phyloP scores from a whole-genome alignment of 1,139 yeast species.

The Geotrichum armillariae region DNA sequence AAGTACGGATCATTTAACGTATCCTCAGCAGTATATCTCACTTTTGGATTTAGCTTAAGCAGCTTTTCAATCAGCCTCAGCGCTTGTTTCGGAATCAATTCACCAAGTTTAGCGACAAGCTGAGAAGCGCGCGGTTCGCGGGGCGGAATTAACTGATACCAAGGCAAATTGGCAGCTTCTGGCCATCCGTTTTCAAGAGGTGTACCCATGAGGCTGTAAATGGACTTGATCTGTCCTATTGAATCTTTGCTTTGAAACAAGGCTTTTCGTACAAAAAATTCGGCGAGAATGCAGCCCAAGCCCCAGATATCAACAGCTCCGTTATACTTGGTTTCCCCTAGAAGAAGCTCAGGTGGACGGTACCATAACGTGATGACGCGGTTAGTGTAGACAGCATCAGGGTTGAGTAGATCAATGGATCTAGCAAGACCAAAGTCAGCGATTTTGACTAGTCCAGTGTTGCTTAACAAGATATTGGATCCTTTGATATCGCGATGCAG shows the following conservation, averaged over 20 bases:
- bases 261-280: slow-evolving; percentile 72
- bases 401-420: slow-evolving; percentile 34
- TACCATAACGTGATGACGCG: slow-evolving; percentile 96
- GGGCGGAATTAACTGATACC: slow-evolving; percentile 87
- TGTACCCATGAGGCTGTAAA: slow-evolving; percentile 84
- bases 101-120: slow-evolving; percentile 41
- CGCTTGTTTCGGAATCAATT: slow-evolving; percentile 51
- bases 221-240: slow-evolving; percentile 73
- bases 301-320: slow-evolving; percentile 97
- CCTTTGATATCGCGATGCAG: slow-evolving; percentile 95
- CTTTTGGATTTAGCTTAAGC: slow-evolving; percentile 65
- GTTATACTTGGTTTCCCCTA: slow-evolving; percentile 90
- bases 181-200: slow-evolving; percentile 83
- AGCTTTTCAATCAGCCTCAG: slow-evolving; percentile 65
- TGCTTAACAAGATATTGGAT: slow-evolving; percentile 78
- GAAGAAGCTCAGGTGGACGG: slow-evolving; percentile 88
- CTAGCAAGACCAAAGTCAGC: slow-evolving; percentile 97
- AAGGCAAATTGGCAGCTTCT: slow-evolving; percentile 69
- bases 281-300: slow-evolving; percentile 86
- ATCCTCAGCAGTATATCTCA: slow-evolving; percentile 59
- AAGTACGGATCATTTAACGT: slow-evolving; percentile 73
- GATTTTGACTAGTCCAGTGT: slow-evolving; percentile 70
- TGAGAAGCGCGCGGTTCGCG: slow-evolving; percentile 46
- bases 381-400: slow-evolving; percentile 63
- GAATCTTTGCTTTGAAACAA: slow-evolving; percentile 89